Evolutionary conservation across 139 green algal species (phyloP), one percentile per base, ranked within the genome.

Genomic region (Volvox africanus): DNA sequence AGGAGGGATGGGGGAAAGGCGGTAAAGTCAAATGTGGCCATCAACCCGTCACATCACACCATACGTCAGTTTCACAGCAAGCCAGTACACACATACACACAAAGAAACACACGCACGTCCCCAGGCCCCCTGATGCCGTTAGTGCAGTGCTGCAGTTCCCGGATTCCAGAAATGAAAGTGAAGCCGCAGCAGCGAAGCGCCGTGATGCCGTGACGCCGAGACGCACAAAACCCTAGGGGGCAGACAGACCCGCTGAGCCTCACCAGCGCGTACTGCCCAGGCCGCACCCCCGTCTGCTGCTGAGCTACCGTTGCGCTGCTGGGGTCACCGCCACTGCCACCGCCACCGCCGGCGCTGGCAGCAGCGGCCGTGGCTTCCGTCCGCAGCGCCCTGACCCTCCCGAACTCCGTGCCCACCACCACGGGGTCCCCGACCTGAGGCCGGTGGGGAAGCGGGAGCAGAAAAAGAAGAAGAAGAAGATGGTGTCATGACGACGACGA

Each of bases 371-470:
- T 94, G 21, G 89, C 87, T 35, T 93, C 91, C 81, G 76, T 76
- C 21, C 94, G 91, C 90, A 96, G 87, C 14, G 88, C 67, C 9
- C 95, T 88, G 24, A 98, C 93, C 12, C 92, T 92, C 33, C 97
- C 97, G 92, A 94, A 98, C 91, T 98, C 93, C 2, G 90, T 96
- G 84, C 98, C 98, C 1, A 97, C 93, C 33, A 99, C 97, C n/a
- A 99, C 88, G 22, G 91, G 88, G 85, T 97, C 90, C 0, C 97
- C 97, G 35, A 95, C 87, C 76, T 92, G 55, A 65, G 36, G 35
- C 5, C 30, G 20, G 37, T 22, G 19, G 1, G 37, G 36, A 62
- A 13, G 0, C 1, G 30, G 32, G 35, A 82, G 76, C 17, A 61
- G 76, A 18, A 17, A 32, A 12, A 73, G 21, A 12, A 73, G 24